Evolutionary conservation across 257 asterid genomes (phyloP).

Genomic region (Fraxinus quadrangulata): DNA sequence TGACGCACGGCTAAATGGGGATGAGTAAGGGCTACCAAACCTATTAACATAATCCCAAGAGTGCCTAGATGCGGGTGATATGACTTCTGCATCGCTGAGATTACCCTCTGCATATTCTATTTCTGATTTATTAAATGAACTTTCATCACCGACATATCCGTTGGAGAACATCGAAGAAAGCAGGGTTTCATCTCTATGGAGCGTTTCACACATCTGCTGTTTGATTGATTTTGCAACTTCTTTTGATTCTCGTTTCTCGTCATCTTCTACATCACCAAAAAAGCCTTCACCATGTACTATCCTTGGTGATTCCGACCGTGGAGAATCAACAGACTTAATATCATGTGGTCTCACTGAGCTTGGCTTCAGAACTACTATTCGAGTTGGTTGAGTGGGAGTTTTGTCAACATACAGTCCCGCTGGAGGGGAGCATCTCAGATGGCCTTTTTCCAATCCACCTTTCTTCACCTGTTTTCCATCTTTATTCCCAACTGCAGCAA

Average conservation of each 20-base stretch:
- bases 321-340: constrained; percentile 49
- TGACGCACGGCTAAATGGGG: constrained; percentile 82
- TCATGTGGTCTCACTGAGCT: constrained; percentile 57
- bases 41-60: constrained; percentile 89
- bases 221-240: constrained; percentile 81
- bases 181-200: constrained; percentile 61
- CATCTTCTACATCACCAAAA: constrained; percentile 53
- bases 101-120: constrained; percentile 64
- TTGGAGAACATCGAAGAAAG: constrained; percentile 73
- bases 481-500: constrained; percentile 44
- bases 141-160: constrained; percentile 84
- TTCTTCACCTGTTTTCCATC: constrained; percentile 43
- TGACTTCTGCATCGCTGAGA: constrained; percentile 78
- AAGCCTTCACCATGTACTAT: constrained; percentile 46
- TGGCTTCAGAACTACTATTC: constrained; percentile 92
- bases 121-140: constrained; percentile 83
- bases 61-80: constrained; percentile 83
- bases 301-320: constrained; percentile 52
- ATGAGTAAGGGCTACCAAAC: constrained; percentile 80
- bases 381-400: constrained; percentile 69
- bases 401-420: constrained; percentile 51
- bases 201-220: constrained; percentile 65
- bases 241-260: constrained; percentile 66
- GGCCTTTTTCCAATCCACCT: constrained; percentile 39
- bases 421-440: constrained; percentile 42